phyloP scores from a whole-genome alignment of 352 stramenopile genomes.

The Phytophthora ohioensis region DNA sequence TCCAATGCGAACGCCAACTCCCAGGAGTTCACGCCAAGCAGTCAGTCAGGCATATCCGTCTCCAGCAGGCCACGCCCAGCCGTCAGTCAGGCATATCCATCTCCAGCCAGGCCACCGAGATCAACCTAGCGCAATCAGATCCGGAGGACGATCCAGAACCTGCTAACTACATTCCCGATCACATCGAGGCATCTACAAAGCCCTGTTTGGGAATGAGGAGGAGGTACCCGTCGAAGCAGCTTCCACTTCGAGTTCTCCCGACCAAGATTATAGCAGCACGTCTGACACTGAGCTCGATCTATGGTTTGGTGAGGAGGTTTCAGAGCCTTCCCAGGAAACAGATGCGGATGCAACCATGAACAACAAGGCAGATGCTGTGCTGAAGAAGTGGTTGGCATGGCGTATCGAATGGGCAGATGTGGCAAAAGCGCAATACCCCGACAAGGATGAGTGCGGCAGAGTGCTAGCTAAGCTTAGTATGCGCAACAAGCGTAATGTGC shows the following conservation, averaged over 20 bases:
- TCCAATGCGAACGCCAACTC: too few relatives aligned
- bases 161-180: too few relatives aligned
- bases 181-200: neutral
- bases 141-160: too few relatives aligned
- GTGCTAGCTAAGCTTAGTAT: conserved; percentile 11
- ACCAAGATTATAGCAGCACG: neutral
- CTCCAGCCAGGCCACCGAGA: too few relatives aligned
- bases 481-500: neutral
- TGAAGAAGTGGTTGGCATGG: neutral
- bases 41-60: too few relatives aligned
- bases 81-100: too few relatives aligned
- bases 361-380: neutral
- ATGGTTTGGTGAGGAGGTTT: conserved; percentile 1
- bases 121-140: too few relatives aligned
- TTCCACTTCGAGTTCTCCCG: conserved; percentile 1
- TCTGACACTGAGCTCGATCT: conserved; percentile 8
- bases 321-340: neutral
- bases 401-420: conserved; percentile 11
- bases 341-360: conserved; percentile 7
- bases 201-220: neutral
- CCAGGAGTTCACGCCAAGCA: too few relatives aligned
- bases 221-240: neutral
- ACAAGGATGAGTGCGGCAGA: neutral
- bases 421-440: conserved; percentile 1
- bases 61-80: too few relatives aligned